A percentile compares a stretch with the other conserved stretches of the same genome.
Conservation (phyloP, 768 basidiomycete genomes). For the Boletus huronensis region DNA sequence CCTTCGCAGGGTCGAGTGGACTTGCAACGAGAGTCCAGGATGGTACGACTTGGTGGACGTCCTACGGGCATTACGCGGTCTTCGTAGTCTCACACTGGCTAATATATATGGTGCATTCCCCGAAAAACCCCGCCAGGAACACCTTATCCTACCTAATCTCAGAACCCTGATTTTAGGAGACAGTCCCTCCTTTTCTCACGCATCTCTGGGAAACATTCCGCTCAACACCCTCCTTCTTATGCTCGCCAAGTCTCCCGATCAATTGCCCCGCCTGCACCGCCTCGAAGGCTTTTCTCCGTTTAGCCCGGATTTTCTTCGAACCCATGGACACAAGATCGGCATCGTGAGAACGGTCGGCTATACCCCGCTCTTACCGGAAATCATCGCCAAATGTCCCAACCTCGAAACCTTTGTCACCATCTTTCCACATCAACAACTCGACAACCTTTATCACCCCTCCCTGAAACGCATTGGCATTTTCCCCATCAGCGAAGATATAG, state of each 20-base stretch:
- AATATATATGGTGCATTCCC: constrained; percentile 37
- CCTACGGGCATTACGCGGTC: constrained; percentile 32
- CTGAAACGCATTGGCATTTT: constrained; percentile 43
- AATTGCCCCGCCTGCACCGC: constrained; percentile 40
- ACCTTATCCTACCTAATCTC: constrained; percentile 35
- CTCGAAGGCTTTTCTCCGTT: constrained; percentile 44
- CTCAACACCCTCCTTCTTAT: constrained; percentile 42
- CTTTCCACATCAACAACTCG: constrained; percentile 33
- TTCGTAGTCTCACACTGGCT: constrained; percentile 40
- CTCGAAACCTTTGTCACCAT: constrained; percentile 41
- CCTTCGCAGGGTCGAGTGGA: constrained; percentile 46
- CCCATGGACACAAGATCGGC: constrained; percentile 42
- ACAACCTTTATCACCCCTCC: constrained; percentile 37
- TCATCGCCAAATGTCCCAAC: constrained; percentile 39
- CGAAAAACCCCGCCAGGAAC: constrained; percentile 19
- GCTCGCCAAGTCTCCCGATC: constrained; percentile 31
- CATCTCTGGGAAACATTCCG: constrained; percentile 32
- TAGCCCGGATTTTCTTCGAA: constrained; percentile 37
- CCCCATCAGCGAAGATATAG: constrained; percentile 38
- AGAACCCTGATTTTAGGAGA: constrained; percentile 42
- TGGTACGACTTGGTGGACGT: constrained; percentile 39
- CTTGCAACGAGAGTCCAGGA: constrained; percentile 40
- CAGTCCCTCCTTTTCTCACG: constrained; percentile 31
- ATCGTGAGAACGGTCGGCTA: constrained; percentile 37
- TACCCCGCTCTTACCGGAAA: constrained; percentile 33